Conservation (phyloP, 768 basidiomycete genomes). For the Termitomyces sp. region DNA sequence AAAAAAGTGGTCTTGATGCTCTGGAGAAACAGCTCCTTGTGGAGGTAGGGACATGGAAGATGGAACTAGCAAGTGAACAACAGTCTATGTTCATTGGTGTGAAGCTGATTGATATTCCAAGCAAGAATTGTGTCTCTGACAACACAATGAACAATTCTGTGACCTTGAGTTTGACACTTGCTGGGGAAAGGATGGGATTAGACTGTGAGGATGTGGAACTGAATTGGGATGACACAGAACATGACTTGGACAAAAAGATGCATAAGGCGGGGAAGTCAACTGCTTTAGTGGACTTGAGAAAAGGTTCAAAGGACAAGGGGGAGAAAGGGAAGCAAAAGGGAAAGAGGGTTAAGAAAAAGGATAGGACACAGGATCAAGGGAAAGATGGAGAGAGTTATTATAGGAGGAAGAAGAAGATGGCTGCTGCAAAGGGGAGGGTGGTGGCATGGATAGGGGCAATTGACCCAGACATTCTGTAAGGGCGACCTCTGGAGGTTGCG, state of each 20-base stretch:
- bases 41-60: slow-evolving; percentile 66
- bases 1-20: slow-evolving; percentile 64
- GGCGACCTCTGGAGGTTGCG: too few species aligned
- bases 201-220: slow-evolving; percentile 21
- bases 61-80: slow-evolving; percentile 22
- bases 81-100: slow-evolving; percentile 23
- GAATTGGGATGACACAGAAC: slow-evolving; percentile 17
- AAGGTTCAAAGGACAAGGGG: slow-evolving; percentile 20
- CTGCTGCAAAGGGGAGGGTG: slow-evolving; percentile 62
- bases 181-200: slow-evolving; percentile 19
- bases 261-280: slow-evolving; percentile 29
- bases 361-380: slow-evolving; percentile 15
- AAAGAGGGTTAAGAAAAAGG: slow-evolving; percentile 21
- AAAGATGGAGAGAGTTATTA: slow-evolving; percentile 19
- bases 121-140: slow-evolving; percentile 22
- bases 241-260: slow-evolving; percentile 35
- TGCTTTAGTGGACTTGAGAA: slow-evolving; percentile 18
- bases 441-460: slow-evolving; percentile 73
- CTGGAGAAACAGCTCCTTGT: slow-evolving; percentile 62
- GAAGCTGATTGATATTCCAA: slow-evolving; percentile 31
- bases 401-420: slow-evolving; percentile 15
- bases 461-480: slow-evolving; percentile 48
- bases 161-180: slow-evolving; percentile 50
- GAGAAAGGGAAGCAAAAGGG: slow-evolving; percentile 18
- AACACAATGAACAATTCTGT: slow-evolving; percentile 44